Conservation (phyloP, 208 protist species). For the Endotrypanum monterogeii region DNA sequence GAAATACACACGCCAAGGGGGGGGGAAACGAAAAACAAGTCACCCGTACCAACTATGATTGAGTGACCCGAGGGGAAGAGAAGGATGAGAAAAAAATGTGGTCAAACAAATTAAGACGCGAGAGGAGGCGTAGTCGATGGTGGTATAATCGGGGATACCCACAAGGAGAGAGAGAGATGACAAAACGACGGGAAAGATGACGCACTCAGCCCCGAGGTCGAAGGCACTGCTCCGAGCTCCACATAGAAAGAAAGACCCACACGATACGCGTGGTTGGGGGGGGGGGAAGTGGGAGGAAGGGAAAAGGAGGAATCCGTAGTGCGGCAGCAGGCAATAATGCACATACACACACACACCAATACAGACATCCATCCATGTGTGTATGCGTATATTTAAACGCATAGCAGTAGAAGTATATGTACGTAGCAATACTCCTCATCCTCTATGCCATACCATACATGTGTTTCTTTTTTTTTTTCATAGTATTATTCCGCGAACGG, state of each 20-base stretch:
- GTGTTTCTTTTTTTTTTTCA: neutral
- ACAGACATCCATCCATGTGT: neutral
- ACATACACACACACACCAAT: neutral
- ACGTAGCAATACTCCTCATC: neutral
- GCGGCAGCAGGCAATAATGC: neutral
- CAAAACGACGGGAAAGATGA: neutral
- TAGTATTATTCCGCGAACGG: neutral
- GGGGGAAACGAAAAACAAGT: no score
- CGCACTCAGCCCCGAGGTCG: neutral
- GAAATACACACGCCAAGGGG: no score
- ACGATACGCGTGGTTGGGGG: neutral
- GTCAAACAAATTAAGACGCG: neutral
- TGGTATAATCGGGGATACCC: neutral
- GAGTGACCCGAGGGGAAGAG: neutral
- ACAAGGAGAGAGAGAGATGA: neutral
- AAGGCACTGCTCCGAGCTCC: neutral
- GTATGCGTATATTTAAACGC: neutral
- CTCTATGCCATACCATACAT: neutral
- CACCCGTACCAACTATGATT: neutral
- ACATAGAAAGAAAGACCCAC: neutral
- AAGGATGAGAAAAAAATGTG: neutral
- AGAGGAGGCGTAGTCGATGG: neutral
- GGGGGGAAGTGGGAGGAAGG: neutral
- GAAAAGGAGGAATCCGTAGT: neutral
- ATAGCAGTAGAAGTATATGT: neutral